phyloP scores from a whole-genome alignment of 2,329 filamentous ascomycete species.

The Stachybotrys chlorohalonatus region DNA sequence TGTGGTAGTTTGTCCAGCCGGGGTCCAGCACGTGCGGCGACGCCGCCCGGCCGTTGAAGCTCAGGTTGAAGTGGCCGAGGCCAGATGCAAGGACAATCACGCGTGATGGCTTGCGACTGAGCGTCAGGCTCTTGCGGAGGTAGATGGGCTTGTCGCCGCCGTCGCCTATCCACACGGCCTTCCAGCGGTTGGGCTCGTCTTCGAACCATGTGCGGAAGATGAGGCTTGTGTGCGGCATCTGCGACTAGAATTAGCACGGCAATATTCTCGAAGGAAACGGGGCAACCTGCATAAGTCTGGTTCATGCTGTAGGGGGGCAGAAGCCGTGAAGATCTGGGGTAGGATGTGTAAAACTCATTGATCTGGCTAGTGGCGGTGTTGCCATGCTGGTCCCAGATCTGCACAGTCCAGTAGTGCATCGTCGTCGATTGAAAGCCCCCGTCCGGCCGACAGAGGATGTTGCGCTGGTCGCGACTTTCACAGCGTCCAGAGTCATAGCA shows the following conservation, averaged over 20 bases:
- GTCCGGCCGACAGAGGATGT: conserved; percentile 12
- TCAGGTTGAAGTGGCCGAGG: conserved; percentile 28
- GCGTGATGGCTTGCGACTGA: conserved; percentile 18
- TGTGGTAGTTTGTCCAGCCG: conserved; percentile 30
- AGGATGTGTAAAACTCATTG: conserved; percentile 29
- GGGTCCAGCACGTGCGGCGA: conserved; percentile 26
- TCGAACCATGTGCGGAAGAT: conserved; percentile 33
- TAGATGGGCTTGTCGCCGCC: conserved; percentile 29
- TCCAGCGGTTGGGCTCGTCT: conserved; percentile 27
- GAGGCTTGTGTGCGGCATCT: conserved; percentile 30
- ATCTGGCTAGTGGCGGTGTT: conserved; percentile 11
- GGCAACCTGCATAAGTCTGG: conserved; percentile 21
- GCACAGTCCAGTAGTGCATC: conserved; percentile 25
- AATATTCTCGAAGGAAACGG: not conserved
- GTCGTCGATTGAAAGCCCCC: conserved; percentile 24
- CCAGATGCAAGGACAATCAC: conserved; percentile 27
- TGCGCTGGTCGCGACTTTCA: conserved; percentile 11
- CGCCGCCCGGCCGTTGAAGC: conserved; percentile 21
- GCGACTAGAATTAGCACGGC: not conserved
- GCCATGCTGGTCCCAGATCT: conserved; percentile 24
- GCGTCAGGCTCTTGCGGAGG: conserved; percentile 21
- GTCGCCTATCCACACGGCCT: conserved; percentile 29
- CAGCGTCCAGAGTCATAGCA: conserved; percentile 10
- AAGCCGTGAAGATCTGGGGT: conserved; percentile 21
- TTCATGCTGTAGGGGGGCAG: conserved; percentile 31